phyloP scores from a whole-genome alignment of 1,284 basidiomycete genomes.

The Marasmius oreades region DNA sequence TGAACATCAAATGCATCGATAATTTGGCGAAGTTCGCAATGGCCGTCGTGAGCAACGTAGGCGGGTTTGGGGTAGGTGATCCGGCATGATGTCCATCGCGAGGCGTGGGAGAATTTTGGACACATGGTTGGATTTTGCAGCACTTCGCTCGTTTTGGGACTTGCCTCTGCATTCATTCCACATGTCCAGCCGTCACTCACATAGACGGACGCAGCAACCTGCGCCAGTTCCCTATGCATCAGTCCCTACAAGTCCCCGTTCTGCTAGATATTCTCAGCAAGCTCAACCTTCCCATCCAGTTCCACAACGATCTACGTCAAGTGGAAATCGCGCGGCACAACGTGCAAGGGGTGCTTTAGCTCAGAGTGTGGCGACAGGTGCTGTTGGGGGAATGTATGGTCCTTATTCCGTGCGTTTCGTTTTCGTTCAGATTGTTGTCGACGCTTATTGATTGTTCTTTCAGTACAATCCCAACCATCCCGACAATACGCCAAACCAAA shows the following conservation, averaged over 20 bases:
- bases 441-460: neutral
- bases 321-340: constrained; percentile 27
- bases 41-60: no score
- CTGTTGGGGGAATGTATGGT: constrained; percentile 71
- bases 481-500: constrained; percentile 42
- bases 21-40: no score
- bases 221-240: constrained; percentile 20
- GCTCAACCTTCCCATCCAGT: constrained; percentile 24
- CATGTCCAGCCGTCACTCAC: constrained; percentile 35
- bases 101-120: no score
- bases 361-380: constrained; percentile 68
- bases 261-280: constrained; percentile 27
- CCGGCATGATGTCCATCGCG: no score
- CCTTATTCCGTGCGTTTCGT: constrained; percentile 67
- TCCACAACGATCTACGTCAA: constrained; percentile 26
- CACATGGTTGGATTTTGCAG: neutral
- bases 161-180: neutral
- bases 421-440: constrained; percentile 5
- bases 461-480: constrained; percentile 58
- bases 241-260: constrained; percentile 33
- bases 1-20: neutral
- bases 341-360: constrained; percentile 52
- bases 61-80: no score
- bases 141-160: neutral
- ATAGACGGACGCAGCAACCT: constrained; percentile 29